Percentiles rank a stretch among this genome's conserved stretches.
Conservation (phyloP, 768 basidiomycete species). For the Russula olivacea region DNA sequence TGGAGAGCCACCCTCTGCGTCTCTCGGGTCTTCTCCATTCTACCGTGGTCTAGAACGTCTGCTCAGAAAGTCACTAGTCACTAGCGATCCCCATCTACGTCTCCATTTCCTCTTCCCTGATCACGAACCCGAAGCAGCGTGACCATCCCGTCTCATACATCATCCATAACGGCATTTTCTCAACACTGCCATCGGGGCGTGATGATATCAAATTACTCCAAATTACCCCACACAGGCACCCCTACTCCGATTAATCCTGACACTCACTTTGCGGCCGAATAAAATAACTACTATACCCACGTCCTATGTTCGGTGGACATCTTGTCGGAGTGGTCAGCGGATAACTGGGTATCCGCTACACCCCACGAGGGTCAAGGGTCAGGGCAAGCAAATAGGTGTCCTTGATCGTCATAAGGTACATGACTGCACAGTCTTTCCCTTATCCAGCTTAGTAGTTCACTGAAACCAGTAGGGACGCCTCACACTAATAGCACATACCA, state of each 20-base stretch:
- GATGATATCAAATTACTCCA: slow-evolving; percentile 11
- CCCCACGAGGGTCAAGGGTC: not conserved
- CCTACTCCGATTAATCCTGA: not conserved
- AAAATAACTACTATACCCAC: not conserved
- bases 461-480: too few species aligned
- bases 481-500: not conserved
- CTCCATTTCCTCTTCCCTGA: not conserved
- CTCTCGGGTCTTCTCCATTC: not conserved
- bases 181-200: not conserved
- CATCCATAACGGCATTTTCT: slow-evolving; percentile 11
- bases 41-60: not conserved
- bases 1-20: not conserved
- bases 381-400: not conserved
- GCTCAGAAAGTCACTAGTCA: not conserved
- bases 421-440: slow-evolving; percentile 5
- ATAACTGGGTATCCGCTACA: not conserved
- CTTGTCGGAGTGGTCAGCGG: not conserved
- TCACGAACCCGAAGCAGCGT: not conserved
- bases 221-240: not conserved
- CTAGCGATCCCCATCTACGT: not conserved
- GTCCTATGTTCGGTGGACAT: not conserved
- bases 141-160: not conserved
- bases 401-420: not conserved
- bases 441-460: slow-evolving; percentile 3
- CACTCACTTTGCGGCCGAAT: not conserved